Conservation (phyloP, 345 rosid genomes). For the Lepidium didymum region DNA sequence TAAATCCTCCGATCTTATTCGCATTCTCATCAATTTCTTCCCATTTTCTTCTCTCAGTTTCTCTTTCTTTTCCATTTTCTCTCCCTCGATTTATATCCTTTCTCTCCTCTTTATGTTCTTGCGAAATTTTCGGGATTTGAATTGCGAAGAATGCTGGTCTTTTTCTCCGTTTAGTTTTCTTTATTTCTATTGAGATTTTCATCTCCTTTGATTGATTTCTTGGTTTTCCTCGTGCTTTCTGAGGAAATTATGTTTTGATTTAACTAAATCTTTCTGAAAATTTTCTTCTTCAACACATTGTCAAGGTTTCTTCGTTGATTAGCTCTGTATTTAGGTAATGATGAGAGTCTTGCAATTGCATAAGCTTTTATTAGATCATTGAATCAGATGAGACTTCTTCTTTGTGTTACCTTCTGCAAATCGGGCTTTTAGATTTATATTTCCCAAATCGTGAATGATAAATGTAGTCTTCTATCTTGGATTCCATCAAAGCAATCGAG, state of each 20-base stretch:
- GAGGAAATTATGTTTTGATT: not conserved
- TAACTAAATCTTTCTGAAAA: not conserved
- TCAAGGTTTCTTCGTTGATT: not conserved
- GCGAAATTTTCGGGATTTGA: not conserved
- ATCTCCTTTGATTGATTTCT: not conserved
- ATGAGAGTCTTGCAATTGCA: not conserved
- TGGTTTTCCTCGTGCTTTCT: not conserved
- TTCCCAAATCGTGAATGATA: not conserved
- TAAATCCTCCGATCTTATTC: constrained; percentile 17
- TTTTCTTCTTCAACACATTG: constrained; percentile 11
- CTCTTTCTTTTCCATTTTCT: not conserved
- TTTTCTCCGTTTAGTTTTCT: constrained; percentile 5
- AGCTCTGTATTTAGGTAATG: constrained; percentile 8
- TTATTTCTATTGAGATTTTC: not conserved
- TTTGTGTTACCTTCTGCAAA: not conserved
- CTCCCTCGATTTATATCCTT: not conserved
- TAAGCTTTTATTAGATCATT: not conserved
- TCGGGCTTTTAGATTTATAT: not conserved
- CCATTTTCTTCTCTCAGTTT: not conserved
- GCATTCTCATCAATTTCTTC: not conserved
- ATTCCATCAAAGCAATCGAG: not conserved
- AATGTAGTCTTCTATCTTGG: not conserved
- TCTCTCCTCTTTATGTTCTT: not conserved
- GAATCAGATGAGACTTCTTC: not conserved
- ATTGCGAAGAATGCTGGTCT: constrained; percentile 10